Percentiles rank a stretch among this genome's conserved stretches.
These are phyloP conservation scores for Aureobasidium lini DNA, from an alignment of 2,329 filamentous ascomycete genomes.

Conservation along the genomic window DNA sequence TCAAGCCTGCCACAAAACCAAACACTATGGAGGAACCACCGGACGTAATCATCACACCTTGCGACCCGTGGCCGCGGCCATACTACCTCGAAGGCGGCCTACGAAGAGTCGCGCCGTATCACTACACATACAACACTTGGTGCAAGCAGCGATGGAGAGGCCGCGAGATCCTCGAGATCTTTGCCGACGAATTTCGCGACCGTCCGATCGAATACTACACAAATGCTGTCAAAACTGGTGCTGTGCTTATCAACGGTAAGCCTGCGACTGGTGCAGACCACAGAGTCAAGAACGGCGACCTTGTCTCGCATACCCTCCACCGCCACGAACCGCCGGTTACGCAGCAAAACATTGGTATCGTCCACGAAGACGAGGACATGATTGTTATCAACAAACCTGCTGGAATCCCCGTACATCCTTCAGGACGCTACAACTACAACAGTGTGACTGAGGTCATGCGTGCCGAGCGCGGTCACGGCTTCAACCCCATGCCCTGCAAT, in stretches of 20 bases:
- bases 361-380: constrained; percentile 88
- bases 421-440: constrained; percentile 93
- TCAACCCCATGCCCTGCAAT: constrained; percentile 70
- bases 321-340: constrained; percentile 93
- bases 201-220: constrained; percentile 78
- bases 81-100: constrained; percentile 81
- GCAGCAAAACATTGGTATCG: constrained; percentile 66
- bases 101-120: constrained; percentile 76
- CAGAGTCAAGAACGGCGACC: constrained; percentile 76
- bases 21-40: constrained; percentile 39
- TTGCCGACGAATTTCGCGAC: constrained; percentile 86
- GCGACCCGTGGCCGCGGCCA: constrained; percentile 56
- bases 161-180: constrained; percentile 74
- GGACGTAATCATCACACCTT: constrained; percentile 44
- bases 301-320: constrained; percentile 88
- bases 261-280: constrained; percentile 57
- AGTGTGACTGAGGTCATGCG: constrained; percentile 90
- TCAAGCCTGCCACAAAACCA: constrained; percentile 13
- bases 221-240: constrained; percentile 70
- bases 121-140: constrained; percentile 90
- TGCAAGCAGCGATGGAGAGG: constrained; percentile 92
- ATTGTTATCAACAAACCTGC: constrained; percentile 96
- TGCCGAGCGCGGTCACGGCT: constrained; percentile 56
- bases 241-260: constrained; percentile 73
- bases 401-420: constrained; percentile 89